These are phyloP conservation scores for Aspergillus taichungensis DNA, from an alignment of 495 filamentous ascomycete genomes.

Conservation along the genomic window DNA sequence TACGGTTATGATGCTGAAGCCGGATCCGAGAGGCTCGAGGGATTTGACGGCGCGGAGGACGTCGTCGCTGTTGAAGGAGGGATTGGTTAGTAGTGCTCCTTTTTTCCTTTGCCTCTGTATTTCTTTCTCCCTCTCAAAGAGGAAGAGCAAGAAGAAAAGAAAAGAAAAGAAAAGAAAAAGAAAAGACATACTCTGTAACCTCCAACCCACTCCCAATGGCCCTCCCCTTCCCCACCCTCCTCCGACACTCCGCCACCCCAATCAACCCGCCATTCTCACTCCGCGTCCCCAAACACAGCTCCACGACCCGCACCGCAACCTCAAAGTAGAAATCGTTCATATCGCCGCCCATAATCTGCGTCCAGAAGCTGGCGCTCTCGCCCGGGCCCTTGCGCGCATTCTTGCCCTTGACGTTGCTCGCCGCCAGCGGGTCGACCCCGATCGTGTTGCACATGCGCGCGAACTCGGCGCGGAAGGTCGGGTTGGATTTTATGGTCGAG, in stretches of 20 bases:
- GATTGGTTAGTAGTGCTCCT: too few relatives aligned
- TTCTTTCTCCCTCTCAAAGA: too few relatives aligned
- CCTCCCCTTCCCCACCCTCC: conserved; percentile 58
- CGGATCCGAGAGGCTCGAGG: conserved; percentile 77
- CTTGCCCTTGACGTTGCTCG: conserved; percentile 54
- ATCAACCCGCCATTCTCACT: conserved; percentile 90
- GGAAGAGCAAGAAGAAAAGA: too few relatives aligned
- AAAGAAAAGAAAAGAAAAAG: not conserved
- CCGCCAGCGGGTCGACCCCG: conserved; percentile 84
- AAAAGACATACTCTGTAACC: conserved; percentile 50
- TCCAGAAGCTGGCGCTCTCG: conserved; percentile 68
- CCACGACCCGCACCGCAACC: conserved; percentile 85
- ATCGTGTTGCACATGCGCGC: conserved; percentile 97
- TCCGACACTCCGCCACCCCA: conserved; percentile 70
- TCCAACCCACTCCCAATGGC: conserved; percentile 62
- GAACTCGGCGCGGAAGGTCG: conserved; percentile 90
- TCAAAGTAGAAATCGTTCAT: conserved; percentile 99
- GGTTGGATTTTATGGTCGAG: conserved; percentile 90
- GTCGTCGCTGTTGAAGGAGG: conserved; percentile 88
- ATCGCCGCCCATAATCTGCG: conserved; percentile 77
- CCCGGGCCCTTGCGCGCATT: conserved; percentile 32
- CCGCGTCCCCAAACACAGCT: conserved; percentile 80
- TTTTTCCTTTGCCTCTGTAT: too few relatives aligned
- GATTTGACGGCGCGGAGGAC: conserved; percentile 83
- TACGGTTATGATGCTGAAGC: conserved; percentile 73